Evolutionary conservation across 2,329 filamentous ascomycete genomes (phyloP).

Genomic region (Alternaria rosae): DNA sequence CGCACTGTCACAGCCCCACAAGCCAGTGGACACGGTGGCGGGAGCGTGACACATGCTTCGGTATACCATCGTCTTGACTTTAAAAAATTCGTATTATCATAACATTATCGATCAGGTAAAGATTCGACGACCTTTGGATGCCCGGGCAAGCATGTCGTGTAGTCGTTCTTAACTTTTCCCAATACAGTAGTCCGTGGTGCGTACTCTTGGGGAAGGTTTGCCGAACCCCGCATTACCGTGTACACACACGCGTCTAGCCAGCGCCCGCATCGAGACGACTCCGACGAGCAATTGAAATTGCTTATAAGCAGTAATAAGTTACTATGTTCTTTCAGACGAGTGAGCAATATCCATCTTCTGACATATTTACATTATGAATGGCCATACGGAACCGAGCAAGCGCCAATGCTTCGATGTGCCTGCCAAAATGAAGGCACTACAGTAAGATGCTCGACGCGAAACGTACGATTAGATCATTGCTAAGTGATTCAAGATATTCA

Average conservation of each 20-base stretch:
- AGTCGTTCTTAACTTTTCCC: background rate
- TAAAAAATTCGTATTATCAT: background rate
- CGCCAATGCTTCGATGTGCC: slow-evolving; percentile 18
- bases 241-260: slow-evolving; percentile 16
- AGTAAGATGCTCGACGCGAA: slow-evolving; percentile 14
- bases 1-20: background rate
- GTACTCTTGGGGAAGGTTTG: slow-evolving; percentile 15
- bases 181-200: slow-evolving; percentile 5
- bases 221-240: slow-evolving; percentile 24
- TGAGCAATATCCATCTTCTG: too few species aligned
- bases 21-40: background rate
- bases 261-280: background rate
- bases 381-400: background rate
- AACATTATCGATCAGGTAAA: too few species aligned
- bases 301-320: background rate
- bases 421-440: slow-evolving; percentile 32
- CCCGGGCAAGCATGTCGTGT: background rate
- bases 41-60: background rate
- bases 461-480: background rate
- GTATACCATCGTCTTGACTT: background rate
- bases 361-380: background rate
- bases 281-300: background rate
- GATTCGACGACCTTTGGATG: background rate
- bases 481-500: slow-evolving; percentile 26
- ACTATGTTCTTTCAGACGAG: background rate